phyloP scores from a whole-genome alignment of 192 early-diverging fungal species.

The Cetraspora pellucida region DNA sequence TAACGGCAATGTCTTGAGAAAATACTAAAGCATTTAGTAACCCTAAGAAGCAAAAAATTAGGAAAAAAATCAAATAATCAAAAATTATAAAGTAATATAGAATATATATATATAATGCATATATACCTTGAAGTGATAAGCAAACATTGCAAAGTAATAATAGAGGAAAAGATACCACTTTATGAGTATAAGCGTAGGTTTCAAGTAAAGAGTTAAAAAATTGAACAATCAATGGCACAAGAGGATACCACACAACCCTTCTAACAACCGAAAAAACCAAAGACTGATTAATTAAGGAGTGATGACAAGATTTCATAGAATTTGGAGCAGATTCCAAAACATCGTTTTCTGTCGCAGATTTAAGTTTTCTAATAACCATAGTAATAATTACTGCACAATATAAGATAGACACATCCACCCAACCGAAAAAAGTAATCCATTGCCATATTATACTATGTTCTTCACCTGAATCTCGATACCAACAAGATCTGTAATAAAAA shows the following conservation, averaged over 20 bases:
- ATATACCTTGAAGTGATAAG: slow-evolving; percentile 9
- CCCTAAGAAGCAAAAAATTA: neutral
- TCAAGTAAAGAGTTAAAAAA: neutral
- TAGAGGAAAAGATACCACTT: neutral
- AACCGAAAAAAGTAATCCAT: slow-evolving; percentile 13
- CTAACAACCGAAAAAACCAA: neutral
- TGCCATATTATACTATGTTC: neutral
- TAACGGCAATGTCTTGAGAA: slow-evolving; percentile 17
- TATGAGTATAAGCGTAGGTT: neutral
- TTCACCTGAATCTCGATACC: neutral
- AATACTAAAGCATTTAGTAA: slow-evolving; percentile 10
- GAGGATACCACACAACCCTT: slow-evolving; percentile 20
- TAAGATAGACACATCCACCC: neutral
- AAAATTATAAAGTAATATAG: neutral
- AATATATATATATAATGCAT: no score
- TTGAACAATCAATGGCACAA: slow-evolving; percentile 14
- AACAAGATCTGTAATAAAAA: neutral
- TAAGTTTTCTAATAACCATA: neutral
- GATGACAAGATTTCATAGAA: no score
- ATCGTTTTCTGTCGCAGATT: neutral
- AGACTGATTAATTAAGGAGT: neutral
- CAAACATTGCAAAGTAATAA: neutral
- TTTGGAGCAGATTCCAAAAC: neutral
- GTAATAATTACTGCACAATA: slow-evolving; percentile 2
- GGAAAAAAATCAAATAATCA: neutral